Conservation (phyloP, 2,329 filamentous ascomycete species). For the Rhynchosporium secalis region DNA sequence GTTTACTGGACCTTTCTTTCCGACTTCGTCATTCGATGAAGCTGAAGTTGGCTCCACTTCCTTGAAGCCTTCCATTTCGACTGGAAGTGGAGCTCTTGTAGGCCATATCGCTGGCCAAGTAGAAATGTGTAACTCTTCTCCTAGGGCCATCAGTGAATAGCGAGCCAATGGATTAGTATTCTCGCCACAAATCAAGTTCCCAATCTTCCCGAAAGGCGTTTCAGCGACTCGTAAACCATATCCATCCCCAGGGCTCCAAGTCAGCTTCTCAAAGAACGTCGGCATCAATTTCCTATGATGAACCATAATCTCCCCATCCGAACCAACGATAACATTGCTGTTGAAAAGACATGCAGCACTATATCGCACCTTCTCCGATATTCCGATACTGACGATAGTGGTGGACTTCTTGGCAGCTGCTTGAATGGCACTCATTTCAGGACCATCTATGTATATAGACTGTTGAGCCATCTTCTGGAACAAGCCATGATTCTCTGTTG, state of each 20-base stretch:
- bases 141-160: constrained; percentile 54
- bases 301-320: constrained; percentile 47
- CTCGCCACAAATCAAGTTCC: constrained; percentile 55
- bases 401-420: constrained; percentile 42
- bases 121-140: constrained; percentile 56
- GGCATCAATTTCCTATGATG: constrained; percentile 57
- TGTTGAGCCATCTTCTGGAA: constrained; percentile 49
- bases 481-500: constrained; percentile 51
- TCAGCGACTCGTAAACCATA: constrained; percentile 49
- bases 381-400: constrained; percentile 49
- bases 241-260: constrained; percentile 54
- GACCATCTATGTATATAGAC: constrained; percentile 48
- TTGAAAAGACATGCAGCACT: constrained; percentile 53
- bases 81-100: constrained; percentile 40
- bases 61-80: neutral
- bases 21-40: neutral
- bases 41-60: neutral
- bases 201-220: constrained; percentile 49
- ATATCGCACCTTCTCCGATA: constrained; percentile 49
- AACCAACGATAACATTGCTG: constrained; percentile 50
- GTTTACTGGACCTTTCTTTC: constrained; percentile 35
- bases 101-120: constrained; percentile 58
- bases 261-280: constrained; percentile 58
- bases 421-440: constrained; percentile 47
- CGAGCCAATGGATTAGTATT: constrained; percentile 58